Conservation (phyloP, 1,284 basidiomycete genomes). For the Fomitopsis schrenkii region DNA sequence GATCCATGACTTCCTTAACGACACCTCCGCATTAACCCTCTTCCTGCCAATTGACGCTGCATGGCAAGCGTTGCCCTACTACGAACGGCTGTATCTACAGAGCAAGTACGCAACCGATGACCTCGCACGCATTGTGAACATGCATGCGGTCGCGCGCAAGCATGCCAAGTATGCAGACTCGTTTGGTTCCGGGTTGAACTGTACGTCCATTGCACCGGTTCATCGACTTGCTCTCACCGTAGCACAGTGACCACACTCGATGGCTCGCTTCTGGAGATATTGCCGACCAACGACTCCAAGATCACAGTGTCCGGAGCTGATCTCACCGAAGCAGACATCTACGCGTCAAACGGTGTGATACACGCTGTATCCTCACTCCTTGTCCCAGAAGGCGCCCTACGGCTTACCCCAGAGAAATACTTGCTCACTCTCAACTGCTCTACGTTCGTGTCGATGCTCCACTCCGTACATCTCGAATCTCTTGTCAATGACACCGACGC, state of each 20-base stretch:
- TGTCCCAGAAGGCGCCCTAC: constrained; percentile 71
- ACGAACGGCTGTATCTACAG: constrained; percentile 82
- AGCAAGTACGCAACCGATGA: constrained; percentile 82
- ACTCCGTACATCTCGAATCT: constrained; percentile 72
- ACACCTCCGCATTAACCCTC: constrained; percentile 75
- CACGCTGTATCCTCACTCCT: constrained; percentile 87
- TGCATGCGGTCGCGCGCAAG: constrained; percentile 63
- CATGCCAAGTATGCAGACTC: constrained; percentile 63
- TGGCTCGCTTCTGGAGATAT: constrained; percentile 63
- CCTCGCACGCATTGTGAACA: constrained; percentile 69
- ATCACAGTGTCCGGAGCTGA: constrained; percentile 63
- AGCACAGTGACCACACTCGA: constrained; percentile 66
- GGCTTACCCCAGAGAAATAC: constrained; percentile 90
- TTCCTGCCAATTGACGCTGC: constrained; percentile 89
- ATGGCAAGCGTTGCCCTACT: constrained; percentile 58
- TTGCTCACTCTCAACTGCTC: constrained; percentile 89
- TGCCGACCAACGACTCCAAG: constrained; percentile 39
- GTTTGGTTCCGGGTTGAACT: constrained; percentile 47
- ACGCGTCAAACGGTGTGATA: constrained; percentile 92
- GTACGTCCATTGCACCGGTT: constrained; percentile 37
- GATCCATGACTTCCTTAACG: constrained; percentile 51
- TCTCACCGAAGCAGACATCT: constrained; percentile 73
- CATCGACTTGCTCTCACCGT: background rate
- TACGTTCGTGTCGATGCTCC: constrained; percentile 84
- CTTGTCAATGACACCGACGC: constrained; percentile 77